phyloP scores from a whole-genome alignment of 768 basidiomycete genomes.

The Dioszegia aurantiaca region DNA sequence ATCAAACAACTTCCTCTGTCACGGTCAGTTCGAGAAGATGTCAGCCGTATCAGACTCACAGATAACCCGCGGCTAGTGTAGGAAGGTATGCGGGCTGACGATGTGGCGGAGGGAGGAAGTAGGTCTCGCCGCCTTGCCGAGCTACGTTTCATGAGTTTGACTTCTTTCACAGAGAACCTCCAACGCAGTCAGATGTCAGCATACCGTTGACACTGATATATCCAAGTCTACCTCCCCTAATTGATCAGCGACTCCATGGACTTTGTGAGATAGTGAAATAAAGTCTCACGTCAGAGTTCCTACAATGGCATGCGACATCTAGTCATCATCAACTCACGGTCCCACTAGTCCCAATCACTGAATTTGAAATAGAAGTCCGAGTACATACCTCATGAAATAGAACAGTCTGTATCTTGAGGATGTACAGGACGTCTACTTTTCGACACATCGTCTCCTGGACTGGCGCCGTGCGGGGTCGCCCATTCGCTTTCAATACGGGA shows the following conservation, averaged over 20 bases:
- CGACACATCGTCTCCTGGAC: background rate
- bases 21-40: background rate
- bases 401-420: constrained; percentile 41
- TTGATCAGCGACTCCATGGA: background rate
- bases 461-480: too few relatives aligned
- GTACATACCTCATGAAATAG: constrained; percentile 40
- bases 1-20: constrained; percentile 36
- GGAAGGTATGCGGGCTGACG: constrained; percentile 18
- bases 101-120: constrained; percentile 16
- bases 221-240: constrained; percentile 25
- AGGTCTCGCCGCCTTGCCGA: constrained; percentile 36
- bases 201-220: constrained; percentile 36
- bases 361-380: too few relatives aligned
- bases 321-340: background rate
- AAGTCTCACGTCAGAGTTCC: constrained; percentile 19
- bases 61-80: constrained; percentile 38
- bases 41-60: constrained; percentile 19
- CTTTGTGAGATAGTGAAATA: background rate
- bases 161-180: background rate
- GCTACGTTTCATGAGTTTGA: constrained; percentile 8
- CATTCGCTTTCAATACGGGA: too few relatives aligned
- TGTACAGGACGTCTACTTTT: constrained; percentile 17
- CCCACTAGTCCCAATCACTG: too few relatives aligned
- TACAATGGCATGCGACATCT: constrained; percentile 40
- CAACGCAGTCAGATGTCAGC: background rate